phyloP scores from a whole-genome alignment of 2,329 filamentous ascomycete species.

The Saccharata proteae region DNA sequence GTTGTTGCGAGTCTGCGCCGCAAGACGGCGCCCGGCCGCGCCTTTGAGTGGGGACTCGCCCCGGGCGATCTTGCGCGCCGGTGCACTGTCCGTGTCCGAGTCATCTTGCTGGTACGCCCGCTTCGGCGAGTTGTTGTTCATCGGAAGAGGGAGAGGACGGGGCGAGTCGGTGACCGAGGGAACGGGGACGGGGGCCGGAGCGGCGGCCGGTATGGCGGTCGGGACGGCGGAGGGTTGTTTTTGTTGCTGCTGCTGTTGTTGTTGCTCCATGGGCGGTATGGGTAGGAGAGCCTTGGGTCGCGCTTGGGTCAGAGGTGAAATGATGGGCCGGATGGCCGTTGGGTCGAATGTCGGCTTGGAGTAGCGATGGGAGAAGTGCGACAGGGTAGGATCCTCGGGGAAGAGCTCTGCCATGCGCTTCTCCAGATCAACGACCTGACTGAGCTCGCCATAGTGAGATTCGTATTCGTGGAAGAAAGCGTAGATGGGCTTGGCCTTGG shows the following conservation, averaged over 20 bases:
- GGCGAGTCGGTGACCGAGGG: slow-evolving; percentile 8
- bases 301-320: slow-evolving; percentile 71
- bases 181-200: not conserved
- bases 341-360: slow-evolving; percentile 61
- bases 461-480: slow-evolving; percentile 92
- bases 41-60: slow-evolving; percentile 91
- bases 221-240: slow-evolving; percentile 1
- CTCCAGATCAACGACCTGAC: slow-evolving; percentile 83
- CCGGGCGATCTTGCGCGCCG: slow-evolving; percentile 70
- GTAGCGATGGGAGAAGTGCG: slow-evolving; percentile 66
- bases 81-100: slow-evolving; percentile 51
- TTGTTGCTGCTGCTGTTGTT: slow-evolving; percentile 1
- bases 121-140: slow-evolving; percentile 31
- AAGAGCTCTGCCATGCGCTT: slow-evolving; percentile 89
- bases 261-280: slow-evolving; percentile 5
- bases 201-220: not conserved
- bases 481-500: slow-evolving; percentile 75
- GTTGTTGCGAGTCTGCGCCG: slow-evolving; percentile 51
- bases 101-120: slow-evolving; percentile 49
- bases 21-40: slow-evolving; percentile 71
- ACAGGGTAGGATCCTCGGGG: slow-evolving; percentile 68
- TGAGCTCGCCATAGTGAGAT: slow-evolving; percentile 82
- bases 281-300: slow-evolving; percentile 28
- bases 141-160: slow-evolving; percentile 8
- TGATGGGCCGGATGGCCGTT: slow-evolving; percentile 65